A percentile compares a stretch with the other conserved stretches of the same genome.
phyloP scores from a whole-genome alignment of 176 grass and related monocot genomes.

The Bonia amplexicaulis region DNA sequence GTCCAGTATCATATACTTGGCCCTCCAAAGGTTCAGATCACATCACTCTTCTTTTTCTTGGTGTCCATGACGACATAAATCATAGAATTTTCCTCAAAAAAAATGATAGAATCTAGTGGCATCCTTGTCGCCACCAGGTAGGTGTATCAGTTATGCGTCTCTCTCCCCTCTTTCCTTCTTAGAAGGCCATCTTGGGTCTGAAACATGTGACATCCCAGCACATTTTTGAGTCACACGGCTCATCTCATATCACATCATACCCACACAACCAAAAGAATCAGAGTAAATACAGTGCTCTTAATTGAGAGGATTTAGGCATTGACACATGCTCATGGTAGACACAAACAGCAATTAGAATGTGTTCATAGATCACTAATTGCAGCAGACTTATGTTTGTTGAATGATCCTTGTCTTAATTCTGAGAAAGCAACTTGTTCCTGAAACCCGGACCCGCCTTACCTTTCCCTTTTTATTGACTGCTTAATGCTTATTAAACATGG shows the following conservation, averaged over 20 bases:
- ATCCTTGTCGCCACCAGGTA: neutral
- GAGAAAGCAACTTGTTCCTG: slow-evolving; percentile 21
- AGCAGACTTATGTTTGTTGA: neutral
- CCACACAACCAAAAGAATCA: neutral
- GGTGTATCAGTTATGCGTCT: neutral
- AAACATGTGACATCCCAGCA: neutral
- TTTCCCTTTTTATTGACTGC: slow-evolving; percentile 12
- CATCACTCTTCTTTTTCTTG: too few relatives aligned
- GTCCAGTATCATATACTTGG: neutral
- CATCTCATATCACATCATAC: neutral
- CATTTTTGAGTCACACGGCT: neutral
- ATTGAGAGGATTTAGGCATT: neutral
- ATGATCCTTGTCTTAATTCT: slow-evolving; percentile 5
- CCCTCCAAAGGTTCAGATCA: neutral
- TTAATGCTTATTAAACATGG: neutral
- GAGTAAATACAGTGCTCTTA: neutral
- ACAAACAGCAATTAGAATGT: neutral
- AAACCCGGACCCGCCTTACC: neutral
- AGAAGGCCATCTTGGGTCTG: neutral
- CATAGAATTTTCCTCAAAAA: neutral
- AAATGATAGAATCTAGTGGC: neutral
- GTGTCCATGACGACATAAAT: neutral
- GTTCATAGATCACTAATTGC: neutral
- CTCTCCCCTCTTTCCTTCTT: neutral
- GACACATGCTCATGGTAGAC: neutral